Base-by-base conservation (phyloP, 2,329 filamentous ascomycete species). In the Plenodomus lindquistii region DNA sequence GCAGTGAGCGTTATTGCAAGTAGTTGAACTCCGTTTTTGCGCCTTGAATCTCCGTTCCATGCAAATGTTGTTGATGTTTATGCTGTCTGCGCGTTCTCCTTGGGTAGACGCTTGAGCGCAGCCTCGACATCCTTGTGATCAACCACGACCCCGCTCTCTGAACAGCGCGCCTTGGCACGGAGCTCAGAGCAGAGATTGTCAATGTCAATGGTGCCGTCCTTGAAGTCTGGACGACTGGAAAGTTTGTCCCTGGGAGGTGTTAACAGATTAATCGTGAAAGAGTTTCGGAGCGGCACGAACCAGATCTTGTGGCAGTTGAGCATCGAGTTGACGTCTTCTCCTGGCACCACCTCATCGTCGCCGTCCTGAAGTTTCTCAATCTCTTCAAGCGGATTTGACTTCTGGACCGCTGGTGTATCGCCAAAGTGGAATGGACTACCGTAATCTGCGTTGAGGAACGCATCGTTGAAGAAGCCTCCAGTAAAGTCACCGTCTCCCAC, bases 111-210 rank as follows among this genome's bases (percentile, higher is more conserved):
- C 63, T 76, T 73, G 44, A 80, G 70, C 4, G 77, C 76, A 34
- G 73, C 83, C 67, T 96, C 88, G 62, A 97, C 96, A 64, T 97
- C 92, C 45, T 85, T 84, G 75, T 96, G 86, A 54, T 91, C 87
- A 19, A 99, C 89, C 16, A 96, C 90, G 11, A 95, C 90, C 15
- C 94, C 93, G 16, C 82, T 87, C 60, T 96, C 89, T 0, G 91
- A 96, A 73, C 94, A 99, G 69, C 93, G 94, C 48, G 94, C 94
- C 77, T 99, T 99, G 71, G 92, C 89, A 57, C 93, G 89, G 13
- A 99, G 83, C 69, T 99, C 92, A 4, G 88, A 88, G 76, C 94
- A 99, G 19, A 99, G 82, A 27, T 87, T 86, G 67, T 99, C 94
- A 40, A 99, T 87, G 60, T 99, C 94, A 57, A 97, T 91, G 61